These are phyloP conservation scores for Penstemon eatonii DNA, from an alignment of 257 asterid species.

Conservation along the genomic window DNA sequence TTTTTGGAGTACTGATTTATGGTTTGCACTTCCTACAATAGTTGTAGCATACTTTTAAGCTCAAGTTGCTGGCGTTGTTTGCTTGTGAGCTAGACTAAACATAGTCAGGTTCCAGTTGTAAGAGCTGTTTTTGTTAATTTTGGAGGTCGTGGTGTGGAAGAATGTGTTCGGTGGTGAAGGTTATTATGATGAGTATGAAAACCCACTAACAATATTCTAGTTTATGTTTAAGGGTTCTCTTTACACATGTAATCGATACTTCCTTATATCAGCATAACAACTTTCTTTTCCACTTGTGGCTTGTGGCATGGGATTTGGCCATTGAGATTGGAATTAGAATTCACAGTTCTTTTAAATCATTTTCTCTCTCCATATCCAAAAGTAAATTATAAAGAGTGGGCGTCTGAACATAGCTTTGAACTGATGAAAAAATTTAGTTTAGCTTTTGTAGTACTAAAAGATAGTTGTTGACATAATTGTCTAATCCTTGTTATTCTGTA, in stretches of 20 bases:
- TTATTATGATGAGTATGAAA: conserved; percentile 6
- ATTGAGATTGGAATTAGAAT: neutral
- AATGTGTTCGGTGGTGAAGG: neutral
- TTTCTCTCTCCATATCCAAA: neutral
- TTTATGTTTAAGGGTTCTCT: neutral
- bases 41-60: conserved; percentile 9
- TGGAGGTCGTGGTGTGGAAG: neutral
- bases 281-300: neutral
- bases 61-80: conserved; percentile 11
- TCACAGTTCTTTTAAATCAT: too few species aligned
- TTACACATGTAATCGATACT: neutral
- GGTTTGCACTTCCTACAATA: conserved; percentile 6
- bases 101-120: conserved; percentile 1
- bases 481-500: too few species aligned
- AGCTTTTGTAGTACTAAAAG: neutral
- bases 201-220: neutral
- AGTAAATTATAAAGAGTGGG: neutral
- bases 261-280: neutral
- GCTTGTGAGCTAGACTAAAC: neutral
- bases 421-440: neutral
- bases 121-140: neutral
- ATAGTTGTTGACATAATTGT: too few species aligned
- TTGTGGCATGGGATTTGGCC: conserved; percentile 3
- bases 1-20: neutral
- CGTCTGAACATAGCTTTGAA: neutral